phyloP scores from a whole-genome alignment of 2,329 filamentous ascomycete genomes.

The Colletotrichum sidae region DNA sequence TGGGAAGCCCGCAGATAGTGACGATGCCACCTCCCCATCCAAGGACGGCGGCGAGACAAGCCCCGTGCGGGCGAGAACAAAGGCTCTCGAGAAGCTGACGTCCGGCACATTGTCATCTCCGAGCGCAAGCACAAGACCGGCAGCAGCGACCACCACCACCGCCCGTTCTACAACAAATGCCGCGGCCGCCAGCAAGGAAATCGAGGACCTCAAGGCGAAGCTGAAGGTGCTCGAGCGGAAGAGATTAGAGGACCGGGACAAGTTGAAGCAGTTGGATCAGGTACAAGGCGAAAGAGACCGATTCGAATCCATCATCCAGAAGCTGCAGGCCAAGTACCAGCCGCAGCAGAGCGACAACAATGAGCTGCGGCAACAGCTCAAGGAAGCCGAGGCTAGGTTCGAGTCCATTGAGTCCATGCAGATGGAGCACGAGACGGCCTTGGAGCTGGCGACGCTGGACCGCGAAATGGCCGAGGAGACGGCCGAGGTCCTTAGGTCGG shows the following conservation, averaged over 20 bases:
- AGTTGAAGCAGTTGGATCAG: conserved; percentile 81
- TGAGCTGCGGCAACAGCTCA: conserved; percentile 81
- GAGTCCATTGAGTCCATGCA: conserved; percentile 79
- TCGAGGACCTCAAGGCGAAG: conserved; percentile 91
- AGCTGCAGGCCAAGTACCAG: conserved; percentile 89
- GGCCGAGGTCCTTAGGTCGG: conserved; percentile 82
- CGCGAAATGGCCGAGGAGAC: conserved; percentile 97
- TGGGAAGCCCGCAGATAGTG: conserved; percentile 51
- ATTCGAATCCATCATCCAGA: conserved; percentile 88
- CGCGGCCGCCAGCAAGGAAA: conserved; percentile 70
- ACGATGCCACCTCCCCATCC: conserved; percentile 57
- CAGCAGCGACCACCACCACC: conserved; percentile 42
- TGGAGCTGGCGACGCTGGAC: conserved; percentile 91
- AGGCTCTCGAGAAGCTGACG: conserved; percentile 64
- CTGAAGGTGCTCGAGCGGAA: conserved; percentile 90
- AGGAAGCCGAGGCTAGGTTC: conserved; percentile 78
- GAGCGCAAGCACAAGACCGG: conserved; percentile 40
- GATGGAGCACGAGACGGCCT: conserved; percentile 84
- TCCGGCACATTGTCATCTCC: conserved; percentile 45
- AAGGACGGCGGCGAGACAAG: conserved; percentile 67
- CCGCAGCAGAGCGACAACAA: conserved; percentile 83
- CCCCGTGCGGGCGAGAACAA: conserved; percentile 62
- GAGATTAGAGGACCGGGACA: conserved; percentile 84
- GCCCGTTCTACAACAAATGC: conserved; percentile 53
- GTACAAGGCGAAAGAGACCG: conserved; percentile 81